Evolutionary conservation across 2,329 filamentous ascomycete genomes (phyloP).

Genomic region (Aphanocladium album): DNA sequence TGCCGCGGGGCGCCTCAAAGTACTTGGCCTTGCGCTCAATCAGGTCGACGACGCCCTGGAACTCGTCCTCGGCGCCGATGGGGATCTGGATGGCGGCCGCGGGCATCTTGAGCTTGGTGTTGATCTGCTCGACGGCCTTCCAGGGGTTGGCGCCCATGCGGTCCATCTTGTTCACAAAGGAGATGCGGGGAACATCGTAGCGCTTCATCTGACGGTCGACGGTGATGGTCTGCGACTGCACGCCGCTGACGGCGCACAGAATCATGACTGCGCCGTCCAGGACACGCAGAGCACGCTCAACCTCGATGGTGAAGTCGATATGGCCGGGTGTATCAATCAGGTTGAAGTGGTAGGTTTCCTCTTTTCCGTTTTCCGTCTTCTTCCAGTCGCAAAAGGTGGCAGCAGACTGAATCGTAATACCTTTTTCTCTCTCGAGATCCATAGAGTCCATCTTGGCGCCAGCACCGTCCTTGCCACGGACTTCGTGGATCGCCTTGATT

Average conservation of each 20-base stretch:
- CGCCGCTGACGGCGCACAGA: conserved; percentile 91
- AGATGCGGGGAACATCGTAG: conserved; percentile 93
- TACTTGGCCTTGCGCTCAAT: conserved; percentile 91
- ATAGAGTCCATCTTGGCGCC: conserved; percentile 99
- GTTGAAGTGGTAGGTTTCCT: conserved; percentile 95
- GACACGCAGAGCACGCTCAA: conserved; percentile 89
- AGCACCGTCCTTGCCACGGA: conserved; percentile 87
- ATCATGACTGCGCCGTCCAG: conserved; percentile 98
- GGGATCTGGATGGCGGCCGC: conserved; percentile 93
- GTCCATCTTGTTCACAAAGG: conserved; percentile 99
- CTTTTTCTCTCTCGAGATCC: conserved; percentile 97
- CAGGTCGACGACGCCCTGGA: conserved; percentile 87
- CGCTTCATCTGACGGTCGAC: conserved; percentile 98
- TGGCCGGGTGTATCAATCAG: conserved; percentile 97
- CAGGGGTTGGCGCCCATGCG: conserved; percentile 97
- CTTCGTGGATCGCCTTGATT: conserved; percentile 96
- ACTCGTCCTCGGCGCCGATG: conserved; percentile 87
- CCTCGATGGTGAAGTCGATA: conserved; percentile 99
- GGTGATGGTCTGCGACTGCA: conserved; percentile 96
- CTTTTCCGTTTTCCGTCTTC: conserved; percentile 76
- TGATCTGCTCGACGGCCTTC: conserved; percentile 97
- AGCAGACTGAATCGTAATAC: conserved; percentile 97
- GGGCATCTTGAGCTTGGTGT: conserved; percentile 86
- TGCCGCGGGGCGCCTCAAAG: conserved; percentile 79
- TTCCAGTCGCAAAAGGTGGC: conserved; percentile 97